phyloP scores from a whole-genome alignment of 2,329 filamentous ascomycete species.

The Tolypocladium endophyticum region DNA sequence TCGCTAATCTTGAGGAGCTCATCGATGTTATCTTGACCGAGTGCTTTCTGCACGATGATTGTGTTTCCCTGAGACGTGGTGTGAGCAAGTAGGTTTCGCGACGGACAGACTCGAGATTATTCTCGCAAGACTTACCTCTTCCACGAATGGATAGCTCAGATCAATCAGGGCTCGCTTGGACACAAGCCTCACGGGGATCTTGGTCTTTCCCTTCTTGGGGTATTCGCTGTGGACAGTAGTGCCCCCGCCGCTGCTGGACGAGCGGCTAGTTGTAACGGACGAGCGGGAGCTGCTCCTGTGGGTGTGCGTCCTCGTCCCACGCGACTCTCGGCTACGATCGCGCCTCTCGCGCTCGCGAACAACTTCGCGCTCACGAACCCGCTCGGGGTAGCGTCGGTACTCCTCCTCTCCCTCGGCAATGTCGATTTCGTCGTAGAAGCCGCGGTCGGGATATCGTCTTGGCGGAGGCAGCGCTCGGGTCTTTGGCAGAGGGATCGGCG shows the following conservation, averaged over 20 bases:
- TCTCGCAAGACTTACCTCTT: constrained; percentile 54
- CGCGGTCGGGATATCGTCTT: constrained; percentile 42
- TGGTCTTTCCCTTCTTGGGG: constrained; percentile 79
- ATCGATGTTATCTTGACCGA: constrained; percentile 86
- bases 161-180: constrained; percentile 74
- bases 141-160: constrained; percentile 74
- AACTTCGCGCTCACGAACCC: constrained; percentile 51
- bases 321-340: constrained; percentile 27
- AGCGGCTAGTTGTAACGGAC: constrained; percentile 33
- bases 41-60: constrained; percentile 70
- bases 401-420: constrained; percentile 66
- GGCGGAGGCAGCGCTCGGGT: constrained; percentile 51
- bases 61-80: constrained; percentile 52
- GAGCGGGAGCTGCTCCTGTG: constrained; percentile 31
- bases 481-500: constrained; percentile 60
- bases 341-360: constrained; percentile 37
- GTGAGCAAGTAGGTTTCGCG: constrained; percentile 4
- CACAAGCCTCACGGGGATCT: constrained; percentile 72
- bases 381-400: constrained; percentile 50
- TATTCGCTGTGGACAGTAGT: constrained; percentile 51
- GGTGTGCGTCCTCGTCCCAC: constrained; percentile 25
- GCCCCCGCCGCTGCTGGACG: constrained; percentile 35
- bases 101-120: neutral
- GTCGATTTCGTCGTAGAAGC: constrained; percentile 54
- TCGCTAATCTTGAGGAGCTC: constrained; percentile 77